These are phyloP conservation scores for Chionographis japonica DNA, from an alignment of 106 monocot genomes.

Conservation along the genomic window DNA sequence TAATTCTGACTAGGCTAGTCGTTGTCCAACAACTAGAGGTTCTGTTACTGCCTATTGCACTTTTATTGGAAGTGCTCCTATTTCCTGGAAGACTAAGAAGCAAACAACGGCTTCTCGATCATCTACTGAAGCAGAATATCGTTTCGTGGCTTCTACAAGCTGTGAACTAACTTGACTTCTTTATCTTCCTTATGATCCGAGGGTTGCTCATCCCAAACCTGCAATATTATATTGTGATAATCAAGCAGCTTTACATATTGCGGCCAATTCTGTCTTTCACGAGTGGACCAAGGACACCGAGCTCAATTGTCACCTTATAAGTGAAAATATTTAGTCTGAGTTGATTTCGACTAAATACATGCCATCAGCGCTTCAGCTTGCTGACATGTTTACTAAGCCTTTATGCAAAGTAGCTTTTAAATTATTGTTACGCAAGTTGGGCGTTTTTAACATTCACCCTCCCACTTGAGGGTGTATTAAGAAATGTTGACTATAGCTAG, in stretches of 20 bases:
- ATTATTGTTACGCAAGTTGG: too few species aligned
- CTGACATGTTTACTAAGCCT: too few species aligned
- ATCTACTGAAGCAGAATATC: not conserved
- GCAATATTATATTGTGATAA: not conserved
- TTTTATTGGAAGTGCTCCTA: not conserved
- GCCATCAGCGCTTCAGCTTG: too few species aligned
- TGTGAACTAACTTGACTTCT: not conserved
- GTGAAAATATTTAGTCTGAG: not conserved
- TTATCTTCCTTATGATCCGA: not conserved
- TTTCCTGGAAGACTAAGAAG: not conserved
- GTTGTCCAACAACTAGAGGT: not conserved
- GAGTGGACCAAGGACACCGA: too few species aligned
- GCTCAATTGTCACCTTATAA: too few species aligned
- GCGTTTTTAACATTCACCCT: too few species aligned
- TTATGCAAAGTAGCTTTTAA: too few species aligned
- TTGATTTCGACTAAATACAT: too few species aligned
- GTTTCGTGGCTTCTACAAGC: not conserved
- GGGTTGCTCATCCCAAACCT: not conserved
- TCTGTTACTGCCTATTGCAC: not conserved
- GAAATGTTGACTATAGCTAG: too few species aligned
- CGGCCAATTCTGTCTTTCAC: not conserved
- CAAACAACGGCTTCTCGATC: not conserved
- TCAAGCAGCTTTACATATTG: not conserved
- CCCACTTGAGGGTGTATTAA: too few species aligned
- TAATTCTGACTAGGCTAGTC: conserved; percentile 3